A percentile compares a stretch with the other conserved stretches of the same genome.
phyloP scores from a whole-genome alignment of 148 eudicot species.

The Vaccinium darrowii region DNA sequence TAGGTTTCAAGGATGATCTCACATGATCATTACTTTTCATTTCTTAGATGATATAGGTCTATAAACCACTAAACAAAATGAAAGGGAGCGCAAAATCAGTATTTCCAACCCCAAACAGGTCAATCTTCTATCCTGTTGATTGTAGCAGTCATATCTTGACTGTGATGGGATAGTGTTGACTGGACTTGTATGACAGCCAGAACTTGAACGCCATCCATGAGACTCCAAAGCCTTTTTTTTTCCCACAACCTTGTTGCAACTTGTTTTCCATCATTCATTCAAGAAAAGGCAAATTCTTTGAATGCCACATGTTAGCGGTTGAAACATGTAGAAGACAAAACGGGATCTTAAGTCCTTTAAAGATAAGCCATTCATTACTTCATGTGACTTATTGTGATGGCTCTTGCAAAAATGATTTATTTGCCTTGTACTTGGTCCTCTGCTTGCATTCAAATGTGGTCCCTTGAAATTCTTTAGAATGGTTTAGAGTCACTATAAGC shows the following conservation, averaged over 20 bases:
- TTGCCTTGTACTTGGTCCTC: not conserved
- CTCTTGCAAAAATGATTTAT: not conserved
- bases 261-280: not conserved
- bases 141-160: not conserved
- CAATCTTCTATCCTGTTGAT: not conserved
- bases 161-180: not conserved
- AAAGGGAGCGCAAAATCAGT: not conserved
- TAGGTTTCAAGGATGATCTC: slow-evolving; percentile 11
- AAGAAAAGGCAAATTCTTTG: not conserved
- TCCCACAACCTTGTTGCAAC: not conserved
- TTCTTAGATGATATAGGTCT: not conserved
- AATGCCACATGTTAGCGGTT: not conserved
- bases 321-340: not conserved
- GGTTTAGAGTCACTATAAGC: slow-evolving; percentile 19
- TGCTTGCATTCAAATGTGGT: not conserved
- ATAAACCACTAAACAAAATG: not conserved
- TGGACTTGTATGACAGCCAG: not conserved
- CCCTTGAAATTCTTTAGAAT: not conserved
- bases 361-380: not conserved
- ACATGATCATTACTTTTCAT: not conserved
- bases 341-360: not conserved
- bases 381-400: not conserved
- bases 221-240: not conserved
- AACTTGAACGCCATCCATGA: not conserved
- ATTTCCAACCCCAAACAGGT: not conserved